Evolutionary conservation across 1,139 yeast species (phyloP), one percentile per base, ranked within the genome.

Genomic region (Yarrowia galli): DNA sequence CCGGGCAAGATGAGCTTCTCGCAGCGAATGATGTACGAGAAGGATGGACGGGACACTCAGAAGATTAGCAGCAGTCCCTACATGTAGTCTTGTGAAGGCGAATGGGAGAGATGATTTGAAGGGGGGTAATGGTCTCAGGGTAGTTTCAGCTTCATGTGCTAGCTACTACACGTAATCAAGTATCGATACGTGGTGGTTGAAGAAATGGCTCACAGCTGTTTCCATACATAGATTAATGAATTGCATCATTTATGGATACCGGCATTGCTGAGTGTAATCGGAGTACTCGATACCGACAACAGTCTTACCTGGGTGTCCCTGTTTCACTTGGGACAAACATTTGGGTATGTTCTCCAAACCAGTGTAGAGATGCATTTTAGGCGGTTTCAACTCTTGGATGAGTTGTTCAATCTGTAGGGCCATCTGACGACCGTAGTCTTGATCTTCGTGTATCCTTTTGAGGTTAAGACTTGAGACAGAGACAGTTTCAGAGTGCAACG

Each of bases 11-110:
- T 61, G 66, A 61, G 66, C 13, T 61, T 61, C 25, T 61, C 66
- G 38, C 66, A 61, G 46, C 66, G 66, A 20, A 61, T 61, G 66
- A 61, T 61, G 54, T 61, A 46, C 38, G 66, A 61, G 56, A 46
- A 48, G 46, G 66, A 61, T 10, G 64, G 51, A 8, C 28, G 64
- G 38, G 56, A 46, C 18, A 46, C 66, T 16, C 54, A 46, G 54
- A 48, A 61, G 46, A 35, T 61, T 15, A 61, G 66, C 38, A 61
- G 66, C 9, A 61, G 66, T 61, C 66, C 66, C 8, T 61, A 46
- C 36, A 61, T 61, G 66, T 61, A 28, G 36, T 13, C 38, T 35
- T 12, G 16, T 13, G 38, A 35, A 35, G 38, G 38, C 13, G 10
- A 15, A 36, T 36, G 4, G 36, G 36, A 6, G 36, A n/a, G 32